phyloP scores from a whole-genome alignment of 768 basidiomycete genomes.

The Suillus cothurnatus region DNA sequence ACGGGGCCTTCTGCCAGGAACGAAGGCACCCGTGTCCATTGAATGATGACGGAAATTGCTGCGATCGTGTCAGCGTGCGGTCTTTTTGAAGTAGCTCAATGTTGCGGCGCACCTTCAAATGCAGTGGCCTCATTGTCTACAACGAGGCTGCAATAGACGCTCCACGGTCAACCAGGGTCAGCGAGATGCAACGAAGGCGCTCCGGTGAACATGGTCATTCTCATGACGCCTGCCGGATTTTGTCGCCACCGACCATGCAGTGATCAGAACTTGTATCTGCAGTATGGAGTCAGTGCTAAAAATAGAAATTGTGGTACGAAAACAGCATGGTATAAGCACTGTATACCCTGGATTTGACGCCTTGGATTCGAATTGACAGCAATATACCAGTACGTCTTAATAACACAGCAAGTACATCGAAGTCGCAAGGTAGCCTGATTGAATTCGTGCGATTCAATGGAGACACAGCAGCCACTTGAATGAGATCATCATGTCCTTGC shows the following conservation, averaged over 20 bases:
- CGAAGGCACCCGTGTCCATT: background rate
- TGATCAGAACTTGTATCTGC: too few species aligned
- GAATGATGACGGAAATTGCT: background rate
- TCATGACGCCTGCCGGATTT: background rate
- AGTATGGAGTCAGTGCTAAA: background rate
- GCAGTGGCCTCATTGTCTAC: background rate
- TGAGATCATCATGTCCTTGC: background rate
- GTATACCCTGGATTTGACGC: background rate
- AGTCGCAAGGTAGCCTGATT: background rate
- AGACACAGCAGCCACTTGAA: background rate
- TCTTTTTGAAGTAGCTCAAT: background rate
- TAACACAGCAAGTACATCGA: background rate
- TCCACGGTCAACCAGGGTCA: background rate
- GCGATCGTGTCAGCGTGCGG: too few species aligned
- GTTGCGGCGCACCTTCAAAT: background rate
- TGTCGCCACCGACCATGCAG: background rate
- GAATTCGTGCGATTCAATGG: background rate
- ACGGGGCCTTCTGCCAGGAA: background rate
- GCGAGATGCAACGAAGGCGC: background rate
- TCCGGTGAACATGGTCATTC: background rate
- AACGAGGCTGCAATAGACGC: background rate
- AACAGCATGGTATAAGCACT: background rate
- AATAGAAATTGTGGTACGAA: background rate
- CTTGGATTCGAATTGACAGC: background rate
- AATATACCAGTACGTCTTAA: background rate